Conservation (phyloP, 202 grass and related monocot genomes). For the Schoenoplectus triqueter region DNA sequence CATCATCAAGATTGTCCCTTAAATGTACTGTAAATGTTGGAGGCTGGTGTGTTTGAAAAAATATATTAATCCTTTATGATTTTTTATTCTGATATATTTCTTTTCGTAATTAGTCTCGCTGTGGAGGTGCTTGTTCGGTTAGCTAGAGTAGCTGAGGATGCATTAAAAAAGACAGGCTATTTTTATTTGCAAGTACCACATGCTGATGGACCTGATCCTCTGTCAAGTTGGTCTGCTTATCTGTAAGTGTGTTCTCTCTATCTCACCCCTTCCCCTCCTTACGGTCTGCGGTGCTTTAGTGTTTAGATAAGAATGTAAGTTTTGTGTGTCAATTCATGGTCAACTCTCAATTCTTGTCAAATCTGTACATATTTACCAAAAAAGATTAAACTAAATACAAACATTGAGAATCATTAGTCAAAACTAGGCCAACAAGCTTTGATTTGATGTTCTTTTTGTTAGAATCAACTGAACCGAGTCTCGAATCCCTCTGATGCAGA, state of each 20-base stretch:
- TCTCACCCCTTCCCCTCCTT: background rate
- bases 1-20: too few relatives aligned
- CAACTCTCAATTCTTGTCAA: background rate
- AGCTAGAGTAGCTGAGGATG: constrained; percentile 65
- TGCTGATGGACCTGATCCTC: constrained; percentile 45
- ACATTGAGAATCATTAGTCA: too few relatives aligned
- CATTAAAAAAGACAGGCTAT: constrained; percentile 73
- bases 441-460: too few relatives aligned
- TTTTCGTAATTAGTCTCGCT: constrained; percentile 33
- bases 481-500: constrained; percentile 26
- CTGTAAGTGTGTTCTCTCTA: constrained; percentile 50
- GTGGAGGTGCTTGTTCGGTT: constrained; percentile 78
- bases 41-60: background rate
- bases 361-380: constrained; percentile 8
- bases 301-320: background rate
- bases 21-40: background rate
- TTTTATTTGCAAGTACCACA: constrained; percentile 70
- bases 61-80: background rate
- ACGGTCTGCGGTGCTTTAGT: background rate
- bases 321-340: background rate
- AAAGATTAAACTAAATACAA: background rate
- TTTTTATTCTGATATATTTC: background rate
- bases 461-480: background rate
- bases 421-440: too few relatives aligned
- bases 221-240: constrained; percentile 51